phyloP scores from a whole-genome alignment of 306 rosid genomes.

The Lathyrus tuberosus region DNA sequence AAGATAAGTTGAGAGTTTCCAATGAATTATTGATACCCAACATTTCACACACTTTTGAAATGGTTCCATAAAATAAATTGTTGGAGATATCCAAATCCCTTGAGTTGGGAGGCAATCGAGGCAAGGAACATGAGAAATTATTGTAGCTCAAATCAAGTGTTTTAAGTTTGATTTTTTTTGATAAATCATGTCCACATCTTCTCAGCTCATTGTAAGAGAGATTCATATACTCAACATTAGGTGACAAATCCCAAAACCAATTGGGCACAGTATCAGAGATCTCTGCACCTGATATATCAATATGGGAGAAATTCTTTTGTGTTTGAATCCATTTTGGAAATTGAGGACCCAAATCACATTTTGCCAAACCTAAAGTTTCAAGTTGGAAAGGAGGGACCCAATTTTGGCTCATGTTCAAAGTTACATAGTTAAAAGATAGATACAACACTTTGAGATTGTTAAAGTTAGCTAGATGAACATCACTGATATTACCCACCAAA shows the following conservation, averaged over 20 bases:
- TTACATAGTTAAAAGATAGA: conserved; percentile 12
- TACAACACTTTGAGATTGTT: conserved; percentile 3
- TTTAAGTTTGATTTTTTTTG: too few relatives aligned
- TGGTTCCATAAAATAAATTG: too few relatives aligned
- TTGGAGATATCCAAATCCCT: too few relatives aligned
- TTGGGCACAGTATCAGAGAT: conserved; percentile 21
- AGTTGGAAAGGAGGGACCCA: conserved; percentile 38
- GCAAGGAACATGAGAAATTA: too few relatives aligned
- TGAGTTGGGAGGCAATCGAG: too few relatives aligned
- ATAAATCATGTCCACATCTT: too few relatives aligned
- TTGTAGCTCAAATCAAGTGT: too few relatives aligned
- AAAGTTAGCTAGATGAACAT: neutral
- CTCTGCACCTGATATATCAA: neutral
- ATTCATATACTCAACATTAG: neutral
- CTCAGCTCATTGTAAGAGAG: conserved; percentile 6
- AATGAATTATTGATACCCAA: conserved; percentile 31
- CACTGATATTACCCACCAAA: conserved; percentile 13
- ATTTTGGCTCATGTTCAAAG: conserved; percentile 21
- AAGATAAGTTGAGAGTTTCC: conserved; percentile 10
- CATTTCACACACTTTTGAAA: neutral
- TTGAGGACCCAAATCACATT: neutral
- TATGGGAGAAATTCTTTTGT: conserved; percentile 1
- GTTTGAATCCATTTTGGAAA: conserved; percentile 39
- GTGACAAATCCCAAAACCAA: conserved; percentile 42
- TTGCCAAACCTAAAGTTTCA: conserved; percentile 16